Conservation (phyloP, 257 asterid species). For the Rubia yunnanensis region DNA sequence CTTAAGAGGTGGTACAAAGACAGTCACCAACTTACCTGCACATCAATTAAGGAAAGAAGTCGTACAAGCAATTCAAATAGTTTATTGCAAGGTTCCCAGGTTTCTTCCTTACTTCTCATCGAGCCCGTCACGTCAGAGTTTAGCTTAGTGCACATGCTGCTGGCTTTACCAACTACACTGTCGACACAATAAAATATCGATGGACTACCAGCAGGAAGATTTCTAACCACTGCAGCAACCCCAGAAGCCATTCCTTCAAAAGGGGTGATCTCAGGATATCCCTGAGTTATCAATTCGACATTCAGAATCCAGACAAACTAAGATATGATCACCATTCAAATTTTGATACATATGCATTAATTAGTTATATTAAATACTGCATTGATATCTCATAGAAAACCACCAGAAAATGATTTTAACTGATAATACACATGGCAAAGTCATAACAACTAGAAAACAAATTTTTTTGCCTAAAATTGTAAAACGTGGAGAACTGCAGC, state of each 20-base stretch:
- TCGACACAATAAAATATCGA: conserved; percentile 65
- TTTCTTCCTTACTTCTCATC: conserved; percentile 63
- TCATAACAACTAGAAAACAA: not conserved
- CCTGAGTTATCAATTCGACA: conserved; percentile 27
- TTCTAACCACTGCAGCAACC: conserved; percentile 70
- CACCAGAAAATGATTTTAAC: too few relatives aligned
- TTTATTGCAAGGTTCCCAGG: conserved; percentile 56
- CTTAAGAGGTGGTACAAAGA: not conserved
- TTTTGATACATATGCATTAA: too few relatives aligned
- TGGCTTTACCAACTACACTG: conserved; percentile 52
- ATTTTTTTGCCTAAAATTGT: conserved; percentile 6
- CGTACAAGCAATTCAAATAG: conserved; percentile 69
- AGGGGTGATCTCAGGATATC: conserved; percentile 74
- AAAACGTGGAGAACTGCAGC: conserved; percentile 9
- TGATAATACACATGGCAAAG: not conserved
- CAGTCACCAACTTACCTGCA: conserved; percentile 63
- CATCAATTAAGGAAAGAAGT: conserved; percentile 66
- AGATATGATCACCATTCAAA: not conserved
- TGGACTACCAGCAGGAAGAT: conserved; percentile 96
- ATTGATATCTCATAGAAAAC: too few relatives aligned
- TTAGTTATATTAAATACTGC: too few relatives aligned
- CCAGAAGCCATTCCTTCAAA: conserved; percentile 95
- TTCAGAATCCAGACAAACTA: not conserved
- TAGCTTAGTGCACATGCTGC: conserved; percentile 35
- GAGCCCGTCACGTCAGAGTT: conserved; percentile 30